Evolutionary conservation across 257 asterid species (phyloP).

Genomic region (Gardenia jasminoides): DNA sequence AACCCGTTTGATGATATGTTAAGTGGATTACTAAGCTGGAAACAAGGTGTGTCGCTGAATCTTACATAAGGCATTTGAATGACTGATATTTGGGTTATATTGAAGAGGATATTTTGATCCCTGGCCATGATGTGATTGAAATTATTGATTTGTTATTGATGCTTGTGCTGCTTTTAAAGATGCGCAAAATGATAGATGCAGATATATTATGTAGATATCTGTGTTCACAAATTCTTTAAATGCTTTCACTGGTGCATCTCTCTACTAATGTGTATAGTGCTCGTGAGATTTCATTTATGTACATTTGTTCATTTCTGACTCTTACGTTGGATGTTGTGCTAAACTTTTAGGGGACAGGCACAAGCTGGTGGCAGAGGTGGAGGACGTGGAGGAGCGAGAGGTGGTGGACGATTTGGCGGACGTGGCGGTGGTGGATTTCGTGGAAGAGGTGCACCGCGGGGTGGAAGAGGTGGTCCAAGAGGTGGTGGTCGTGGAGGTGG

Average conservation of each 20-base stretch:
- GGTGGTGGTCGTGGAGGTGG: constrained; percentile 69
- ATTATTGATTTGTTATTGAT: not conserved
- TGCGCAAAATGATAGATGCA: not conserved
- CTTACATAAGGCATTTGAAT: not conserved
- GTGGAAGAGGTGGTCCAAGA: constrained; percentile 66
- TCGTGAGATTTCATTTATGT: not conserved
- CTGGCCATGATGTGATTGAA: not conserved
- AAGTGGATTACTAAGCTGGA: not conserved
- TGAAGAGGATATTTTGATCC: not conserved
- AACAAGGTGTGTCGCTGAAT: not conserved
- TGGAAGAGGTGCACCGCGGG: constrained; percentile 67
- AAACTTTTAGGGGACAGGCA: constrained; percentile 47
- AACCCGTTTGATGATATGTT: not conserved
- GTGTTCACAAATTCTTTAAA: not conserved
- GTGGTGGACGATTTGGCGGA: constrained; percentile 47
- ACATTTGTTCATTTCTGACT: not conserved
- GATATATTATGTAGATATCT: not conserved
- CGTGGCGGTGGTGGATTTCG: constrained; percentile 58
- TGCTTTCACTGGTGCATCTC: not conserved
- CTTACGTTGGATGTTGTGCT: not conserved
- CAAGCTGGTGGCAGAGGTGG: constrained; percentile 50
- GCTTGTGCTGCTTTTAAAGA: not conserved
- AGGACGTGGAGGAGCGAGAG: constrained; percentile 58
- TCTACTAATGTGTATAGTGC: too few relatives aligned
- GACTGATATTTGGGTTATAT: not conserved